Conservation (phyloP, 2,329 filamentous ascomycete genomes). For the Thielaviopsis euricoi region DNA sequence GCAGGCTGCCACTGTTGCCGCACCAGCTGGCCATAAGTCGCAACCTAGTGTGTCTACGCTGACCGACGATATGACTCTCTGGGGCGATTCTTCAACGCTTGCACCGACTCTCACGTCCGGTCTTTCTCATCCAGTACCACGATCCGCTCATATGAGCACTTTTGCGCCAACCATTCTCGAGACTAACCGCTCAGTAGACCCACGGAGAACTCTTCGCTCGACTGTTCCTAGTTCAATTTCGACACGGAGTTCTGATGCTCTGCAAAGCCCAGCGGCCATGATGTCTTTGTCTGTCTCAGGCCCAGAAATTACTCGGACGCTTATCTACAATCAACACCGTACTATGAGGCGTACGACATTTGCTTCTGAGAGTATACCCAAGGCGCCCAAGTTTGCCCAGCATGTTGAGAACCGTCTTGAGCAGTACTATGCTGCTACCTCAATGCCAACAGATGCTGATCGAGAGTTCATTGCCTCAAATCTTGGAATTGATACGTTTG, state of each 20-base stretch:
- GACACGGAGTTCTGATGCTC: not conserved
- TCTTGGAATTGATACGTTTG: constrained; percentile 31
- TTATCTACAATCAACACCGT: constrained; percentile 30
- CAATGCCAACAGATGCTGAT: constrained; percentile 31
- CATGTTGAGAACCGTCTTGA: constrained; percentile 35
- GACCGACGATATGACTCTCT: not conserved
- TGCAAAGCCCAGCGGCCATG: not conserved
- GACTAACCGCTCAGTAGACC: not conserved
- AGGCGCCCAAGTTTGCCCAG: constrained; percentile 28
- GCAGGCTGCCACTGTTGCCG: not conserved
- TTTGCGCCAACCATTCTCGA: not conserved
- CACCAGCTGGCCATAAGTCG: not conserved
- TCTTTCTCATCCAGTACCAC: not conserved
- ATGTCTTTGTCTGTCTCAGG: not conserved
- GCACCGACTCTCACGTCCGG: not conserved
- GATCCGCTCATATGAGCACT: not conserved
- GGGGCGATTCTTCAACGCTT: constrained; percentile 6
- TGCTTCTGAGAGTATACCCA: constrained; percentile 21
- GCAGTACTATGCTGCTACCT: constrained; percentile 32
- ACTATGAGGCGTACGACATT: constrained; percentile 25
- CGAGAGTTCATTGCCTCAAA: constrained; percentile 38
- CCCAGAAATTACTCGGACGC: constrained; percentile 22
- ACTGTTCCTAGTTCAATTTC: not conserved
- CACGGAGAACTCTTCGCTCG: not conserved
- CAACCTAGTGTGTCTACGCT: not conserved